These are phyloP conservation scores for Aaosphaeria arxii DNA, from an alignment of 2,329 filamentous ascomycete species.

Conservation along the genomic window DNA sequence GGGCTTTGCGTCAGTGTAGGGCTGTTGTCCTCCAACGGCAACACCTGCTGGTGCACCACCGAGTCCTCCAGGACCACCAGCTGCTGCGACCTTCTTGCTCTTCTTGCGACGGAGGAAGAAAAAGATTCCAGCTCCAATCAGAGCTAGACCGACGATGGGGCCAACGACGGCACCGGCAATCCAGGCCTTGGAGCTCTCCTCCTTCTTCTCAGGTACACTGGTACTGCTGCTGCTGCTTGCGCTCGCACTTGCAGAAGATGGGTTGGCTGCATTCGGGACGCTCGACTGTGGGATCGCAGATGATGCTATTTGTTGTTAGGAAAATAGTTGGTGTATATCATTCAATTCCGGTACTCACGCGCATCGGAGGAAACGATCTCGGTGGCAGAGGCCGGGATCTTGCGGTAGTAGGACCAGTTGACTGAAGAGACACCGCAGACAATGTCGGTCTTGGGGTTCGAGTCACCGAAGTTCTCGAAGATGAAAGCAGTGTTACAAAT, in stretches of 20 bases:
- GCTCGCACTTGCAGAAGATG: not conserved
- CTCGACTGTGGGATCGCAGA: not conserved
- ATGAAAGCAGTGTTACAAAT: slow-evolving; percentile 31
- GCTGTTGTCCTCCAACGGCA: not conserved
- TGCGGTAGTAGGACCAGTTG: slow-evolving; percentile 26
- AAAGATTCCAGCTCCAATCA: slow-evolving; percentile 19
- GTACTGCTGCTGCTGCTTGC: not conserved
- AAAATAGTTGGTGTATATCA: not conserved
- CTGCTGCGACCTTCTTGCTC: slow-evolving; percentile 7
- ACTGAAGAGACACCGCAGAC: slow-evolving; percentile 19
- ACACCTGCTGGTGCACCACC: slow-evolving; percentile 6
- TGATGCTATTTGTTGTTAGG: not conserved
- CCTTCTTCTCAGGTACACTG: slow-evolving; percentile 2
- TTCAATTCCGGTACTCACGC: not conserved
- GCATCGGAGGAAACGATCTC: not conserved
- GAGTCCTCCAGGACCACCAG: slow-evolving; percentile 5
- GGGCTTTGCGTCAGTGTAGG: slow-evolving; percentile 3
- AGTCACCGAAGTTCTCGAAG: slow-evolving; percentile 24
- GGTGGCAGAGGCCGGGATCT: slow-evolving; percentile 16
- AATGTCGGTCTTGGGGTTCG: slow-evolving; percentile 25
- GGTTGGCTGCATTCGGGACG: not conserved
- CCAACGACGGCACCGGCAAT: slow-evolving; percentile 27
- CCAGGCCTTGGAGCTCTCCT: slow-evolving; percentile 24
- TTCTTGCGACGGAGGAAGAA: slow-evolving; percentile 23
- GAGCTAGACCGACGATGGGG: slow-evolving; percentile 20